Evolutionary conservation across 2,329 filamentous ascomycete species (phyloP).

Genomic region (Berkeleyomyces rouxiae): DNA sequence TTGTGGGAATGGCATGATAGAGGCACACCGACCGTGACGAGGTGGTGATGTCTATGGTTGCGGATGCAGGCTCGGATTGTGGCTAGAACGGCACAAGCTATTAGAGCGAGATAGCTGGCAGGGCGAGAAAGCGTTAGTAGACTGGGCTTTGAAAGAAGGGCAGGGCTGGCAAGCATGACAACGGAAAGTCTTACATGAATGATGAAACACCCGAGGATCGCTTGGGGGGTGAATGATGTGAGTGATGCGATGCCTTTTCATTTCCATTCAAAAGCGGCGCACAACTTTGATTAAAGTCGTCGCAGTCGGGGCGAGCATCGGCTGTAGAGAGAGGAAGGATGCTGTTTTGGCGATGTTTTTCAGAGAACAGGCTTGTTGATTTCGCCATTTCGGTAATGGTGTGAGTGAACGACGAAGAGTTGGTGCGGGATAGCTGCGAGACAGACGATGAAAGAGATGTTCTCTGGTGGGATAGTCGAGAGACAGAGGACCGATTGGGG

Average conservation of each 20-base stretch:
- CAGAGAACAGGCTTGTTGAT: background rate
- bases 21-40: conserved; percentile 25
- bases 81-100: conserved; percentile 1
- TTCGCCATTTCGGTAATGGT: conserved; percentile 1
- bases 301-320: background rate
- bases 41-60: background rate
- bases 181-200: background rate
- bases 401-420: background rate
- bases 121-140: background rate
- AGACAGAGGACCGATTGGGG: background rate
- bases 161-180: background rate
- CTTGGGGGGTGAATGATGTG: background rate
- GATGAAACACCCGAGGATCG: background rate
- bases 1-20: conserved; percentile 51
- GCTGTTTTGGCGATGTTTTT: background rate
- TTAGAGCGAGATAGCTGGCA: background rate
- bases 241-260: background rate
- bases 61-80: background rate
- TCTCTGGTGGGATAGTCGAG: background rate
- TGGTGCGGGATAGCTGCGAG: background rate
- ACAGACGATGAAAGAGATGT: background rate
- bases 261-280: background rate
- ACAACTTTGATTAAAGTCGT: background rate
- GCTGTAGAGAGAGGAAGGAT: background rate
- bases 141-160: background rate